Evolutionary conservation across 805 yeast species (phyloP).

Genomic region (Saturnispora gosingensis): DNA sequence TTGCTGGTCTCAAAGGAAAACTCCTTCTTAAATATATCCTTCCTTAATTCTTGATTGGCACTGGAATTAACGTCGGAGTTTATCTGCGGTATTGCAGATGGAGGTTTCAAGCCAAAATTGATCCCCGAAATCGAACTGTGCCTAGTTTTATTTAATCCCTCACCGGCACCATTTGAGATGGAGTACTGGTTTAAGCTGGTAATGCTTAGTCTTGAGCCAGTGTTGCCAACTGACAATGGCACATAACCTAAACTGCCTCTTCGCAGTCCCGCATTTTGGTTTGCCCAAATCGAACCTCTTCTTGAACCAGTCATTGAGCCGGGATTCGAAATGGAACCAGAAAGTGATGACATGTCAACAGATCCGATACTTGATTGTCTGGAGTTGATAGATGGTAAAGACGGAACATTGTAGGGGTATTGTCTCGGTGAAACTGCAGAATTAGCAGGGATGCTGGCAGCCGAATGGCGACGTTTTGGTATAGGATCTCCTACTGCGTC

Average conservation of each 20-base stretch:
- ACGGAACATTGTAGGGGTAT: constrained; percentile 1
- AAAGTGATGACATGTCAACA: constrained; percentile 3
- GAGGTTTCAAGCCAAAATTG: neutral
- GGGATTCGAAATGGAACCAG: neutral
- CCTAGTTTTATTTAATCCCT: neutral
- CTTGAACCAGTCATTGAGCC: constrained; percentile 7
- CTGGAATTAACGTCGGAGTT: neutral
- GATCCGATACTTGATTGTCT: constrained; percentile 13
- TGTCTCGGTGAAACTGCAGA: constrained; percentile 17
- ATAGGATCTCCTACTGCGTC: constrained; percentile 20
- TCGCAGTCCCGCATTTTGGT: constrained; percentile 1
- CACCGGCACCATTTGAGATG: neutral
- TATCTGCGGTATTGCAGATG: neutral
- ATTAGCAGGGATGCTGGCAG: constrained; percentile 20
- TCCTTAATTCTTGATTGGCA: constrained; percentile 4
- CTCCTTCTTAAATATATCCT: constrained; percentile 23
- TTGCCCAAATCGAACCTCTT: constrained; percentile 11
- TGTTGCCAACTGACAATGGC: constrained; percentile 4
- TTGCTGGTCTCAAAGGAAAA: constrained; percentile 15
- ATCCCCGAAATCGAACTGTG: neutral
- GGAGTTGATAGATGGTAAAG: constrained; percentile 1
- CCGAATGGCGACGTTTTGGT: constrained; percentile 25
- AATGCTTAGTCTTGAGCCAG: constrained; percentile 9
- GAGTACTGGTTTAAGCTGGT: constrained; percentile 14
- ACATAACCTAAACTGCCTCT: constrained; percentile 7